Evolutionary conservation across 306 rosid genomes (phyloP).

Genomic region (Cotoneaster glaucophyllus): DNA sequence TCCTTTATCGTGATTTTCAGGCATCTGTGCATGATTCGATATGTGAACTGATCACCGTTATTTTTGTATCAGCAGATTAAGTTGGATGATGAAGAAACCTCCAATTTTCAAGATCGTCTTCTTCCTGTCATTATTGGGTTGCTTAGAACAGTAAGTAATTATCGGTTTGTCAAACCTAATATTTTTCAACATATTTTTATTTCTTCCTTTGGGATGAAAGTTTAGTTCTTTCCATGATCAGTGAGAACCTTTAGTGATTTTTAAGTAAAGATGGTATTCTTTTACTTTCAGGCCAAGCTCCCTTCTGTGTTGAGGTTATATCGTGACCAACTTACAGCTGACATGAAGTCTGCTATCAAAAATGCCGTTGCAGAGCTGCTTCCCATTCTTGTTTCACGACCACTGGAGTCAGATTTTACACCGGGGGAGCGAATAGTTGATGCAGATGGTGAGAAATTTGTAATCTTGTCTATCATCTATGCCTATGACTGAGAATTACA

Average conservation of each 20-base stretch:
- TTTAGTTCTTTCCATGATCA: neutral
- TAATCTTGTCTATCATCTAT: slow-evolving; percentile 17
- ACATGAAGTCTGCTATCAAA: slow-evolving; percentile 94
- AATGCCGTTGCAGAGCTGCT: slow-evolving; percentile 91
- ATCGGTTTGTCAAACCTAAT: neutral
- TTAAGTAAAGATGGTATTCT: neutral
- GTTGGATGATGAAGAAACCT: slow-evolving; percentile 77
- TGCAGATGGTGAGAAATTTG: slow-evolving; percentile 70
- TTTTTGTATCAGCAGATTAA: slow-evolving; percentile 47
- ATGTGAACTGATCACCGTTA: slow-evolving; percentile 26
- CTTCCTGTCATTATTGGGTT: slow-evolving; percentile 90
- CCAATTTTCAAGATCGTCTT: slow-evolving; percentile 68
- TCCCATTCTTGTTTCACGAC: slow-evolving; percentile 75
- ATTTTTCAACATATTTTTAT: neutral
- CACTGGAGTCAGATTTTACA: slow-evolving; percentile 66
- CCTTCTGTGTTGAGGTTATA: slow-evolving; percentile 90
- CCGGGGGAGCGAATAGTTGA: slow-evolving; percentile 72
- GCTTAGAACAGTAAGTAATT: slow-evolving; percentile 90
- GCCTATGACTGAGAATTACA: neutral
- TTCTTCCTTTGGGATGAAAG: neutral
- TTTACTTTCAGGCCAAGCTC: slow-evolving; percentile 76
- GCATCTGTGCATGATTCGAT: slow-evolving; percentile 13
- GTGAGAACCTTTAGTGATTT: neutral
- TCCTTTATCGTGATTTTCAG: neutral
- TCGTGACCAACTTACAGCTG: slow-evolving; percentile 87